These are phyloP conservation scores for Trypanosoma rangeli DNA, from an alignment of 208 protist species.

Conservation along the genomic window DNA sequence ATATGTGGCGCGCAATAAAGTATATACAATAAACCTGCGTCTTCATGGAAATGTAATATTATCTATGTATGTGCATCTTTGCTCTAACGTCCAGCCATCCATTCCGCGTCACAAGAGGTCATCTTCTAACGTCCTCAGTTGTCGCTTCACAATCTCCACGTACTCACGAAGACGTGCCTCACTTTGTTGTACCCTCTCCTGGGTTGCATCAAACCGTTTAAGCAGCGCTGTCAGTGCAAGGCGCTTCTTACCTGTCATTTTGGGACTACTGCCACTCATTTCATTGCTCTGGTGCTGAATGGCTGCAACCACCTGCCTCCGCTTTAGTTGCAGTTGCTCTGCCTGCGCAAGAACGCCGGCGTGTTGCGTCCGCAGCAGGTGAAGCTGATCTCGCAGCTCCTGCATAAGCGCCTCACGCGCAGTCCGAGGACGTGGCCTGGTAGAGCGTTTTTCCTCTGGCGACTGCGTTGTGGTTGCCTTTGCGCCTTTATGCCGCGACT, in stretches of 20 bases:
- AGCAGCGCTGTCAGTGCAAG: conserved; percentile 28
- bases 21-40: background rate
- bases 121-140: conserved; percentile 37
- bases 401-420: conserved; percentile 22
- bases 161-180: conserved; percentile 23
- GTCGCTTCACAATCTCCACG: conserved; percentile 31
- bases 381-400: conserved; percentile 23
- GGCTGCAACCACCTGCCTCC: conserved; percentile 20
- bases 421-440: background rate
- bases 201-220: conserved; percentile 31
- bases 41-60: background rate
- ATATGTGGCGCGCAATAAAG: background rate
- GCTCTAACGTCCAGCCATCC: background rate
- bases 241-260: conserved; percentile 4
- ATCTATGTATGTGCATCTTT: background rate
- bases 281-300: conserved; percentile 9
- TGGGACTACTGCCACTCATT: background rate
- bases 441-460: background rate
- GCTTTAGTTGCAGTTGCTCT: conserved; percentile 30
- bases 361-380: conserved; percentile 31
- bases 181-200: conserved; percentile 27
- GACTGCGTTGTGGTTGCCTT: background rate
- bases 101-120: conserved; percentile 33
- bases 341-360: conserved; percentile 26
- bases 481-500: background rate